Evolutionary conservation across 257 asterid species (phyloP).

Genomic region (Plantago ovata): DNA sequence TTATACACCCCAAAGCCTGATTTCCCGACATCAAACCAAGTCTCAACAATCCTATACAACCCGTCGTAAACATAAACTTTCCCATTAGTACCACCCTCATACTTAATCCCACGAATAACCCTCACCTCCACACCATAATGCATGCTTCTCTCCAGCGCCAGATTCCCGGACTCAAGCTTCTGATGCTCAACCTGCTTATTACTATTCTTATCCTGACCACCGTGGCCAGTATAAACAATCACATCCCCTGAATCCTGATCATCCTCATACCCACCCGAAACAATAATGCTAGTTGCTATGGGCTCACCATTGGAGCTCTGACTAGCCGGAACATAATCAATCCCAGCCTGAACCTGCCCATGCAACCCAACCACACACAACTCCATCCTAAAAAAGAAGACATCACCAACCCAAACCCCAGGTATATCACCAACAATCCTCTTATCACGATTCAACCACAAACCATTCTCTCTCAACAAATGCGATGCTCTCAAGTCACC

Average conservation of each 20-base stretch:
- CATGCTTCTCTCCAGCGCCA: conserved; percentile 81
- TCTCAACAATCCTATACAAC: conserved; percentile 30
- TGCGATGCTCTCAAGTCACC: conserved; percentile 68
- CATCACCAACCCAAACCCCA: conserved; percentile 54
- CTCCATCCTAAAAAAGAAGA: conserved; percentile 36
- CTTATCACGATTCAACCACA: conserved; percentile 75
- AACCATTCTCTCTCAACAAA: conserved; percentile 46
- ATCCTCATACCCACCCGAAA: conserved; percentile 72
- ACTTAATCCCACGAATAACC: conserved; percentile 69
- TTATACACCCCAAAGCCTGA: conserved; percentile 75
- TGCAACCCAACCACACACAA: conserved; percentile 58
- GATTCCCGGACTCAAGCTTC: conserved; percentile 54
- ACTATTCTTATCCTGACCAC: conserved; percentile 76
- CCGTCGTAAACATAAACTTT: conserved; percentile 84
- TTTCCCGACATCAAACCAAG: conserved; percentile 52
- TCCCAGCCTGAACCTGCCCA: conserved; percentile 82
- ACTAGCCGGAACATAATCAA: conserved; percentile 63
- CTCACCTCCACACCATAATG: conserved; percentile 71
- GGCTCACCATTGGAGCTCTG: conserved; percentile 15
- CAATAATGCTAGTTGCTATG: too few species aligned
- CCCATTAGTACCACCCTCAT: conserved; percentile 57
- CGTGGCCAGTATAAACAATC: conserved; percentile 74
- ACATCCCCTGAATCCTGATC: conserved; percentile 71
- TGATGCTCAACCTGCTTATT: conserved; percentile 58
- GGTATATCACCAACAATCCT: conserved; percentile 73